phyloP scores from a whole-genome alignment of 2,329 filamentous ascomycete species.

The Nectriaceae sp. region DNA sequence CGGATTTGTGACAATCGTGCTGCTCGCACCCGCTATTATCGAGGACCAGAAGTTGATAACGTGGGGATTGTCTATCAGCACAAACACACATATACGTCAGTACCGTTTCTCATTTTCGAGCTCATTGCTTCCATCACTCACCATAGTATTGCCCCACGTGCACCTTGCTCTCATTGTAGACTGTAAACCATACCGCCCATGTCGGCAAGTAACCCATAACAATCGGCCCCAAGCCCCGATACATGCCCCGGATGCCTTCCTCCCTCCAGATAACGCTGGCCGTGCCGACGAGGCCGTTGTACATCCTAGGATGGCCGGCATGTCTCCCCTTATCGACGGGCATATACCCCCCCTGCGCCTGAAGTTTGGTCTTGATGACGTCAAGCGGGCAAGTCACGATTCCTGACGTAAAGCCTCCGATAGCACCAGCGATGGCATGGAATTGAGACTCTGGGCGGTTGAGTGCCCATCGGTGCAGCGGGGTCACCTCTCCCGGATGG shows the following conservation, averaged over 20 bases:
- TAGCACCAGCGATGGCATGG: slow-evolving; percentile 83
- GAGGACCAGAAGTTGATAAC: slow-evolving; percentile 86
- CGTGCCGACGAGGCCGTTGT: slow-evolving; percentile 85
- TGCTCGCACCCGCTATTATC: slow-evolving; percentile 86
- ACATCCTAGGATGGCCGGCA: slow-evolving; percentile 61
- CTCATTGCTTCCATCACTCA: slow-evolving; percentile 38
- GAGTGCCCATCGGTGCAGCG: slow-evolving; percentile 58
- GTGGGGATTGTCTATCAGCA: slow-evolving; percentile 67
- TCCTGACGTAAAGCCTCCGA: slow-evolving; percentile 89
- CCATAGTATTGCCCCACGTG: slow-evolving; percentile 68
- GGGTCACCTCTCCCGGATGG: slow-evolving; percentile 36
- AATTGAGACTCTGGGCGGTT: slow-evolving; percentile 64
- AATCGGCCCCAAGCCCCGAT: slow-evolving; percentile 91
- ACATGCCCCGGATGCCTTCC: slow-evolving; percentile 88
- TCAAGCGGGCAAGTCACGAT: slow-evolving; percentile 96
- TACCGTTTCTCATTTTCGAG: background rate
- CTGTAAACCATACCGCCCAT: slow-evolving; percentile 97
- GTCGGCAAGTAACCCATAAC: slow-evolving; percentile 94
- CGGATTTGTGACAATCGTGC: slow-evolving; percentile 91
- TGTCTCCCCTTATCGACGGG: slow-evolving; percentile 51
- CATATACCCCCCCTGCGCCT: slow-evolving; percentile 86
- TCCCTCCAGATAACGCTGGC: slow-evolving; percentile 82
- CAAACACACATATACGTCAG: background rate
- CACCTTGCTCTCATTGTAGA: slow-evolving; percentile 88
- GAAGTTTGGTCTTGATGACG: slow-evolving; percentile 98